phyloP scores from a whole-genome alignment of 2,329 filamentous ascomycete genomes.

The Tricladium varicosporioides region DNA sequence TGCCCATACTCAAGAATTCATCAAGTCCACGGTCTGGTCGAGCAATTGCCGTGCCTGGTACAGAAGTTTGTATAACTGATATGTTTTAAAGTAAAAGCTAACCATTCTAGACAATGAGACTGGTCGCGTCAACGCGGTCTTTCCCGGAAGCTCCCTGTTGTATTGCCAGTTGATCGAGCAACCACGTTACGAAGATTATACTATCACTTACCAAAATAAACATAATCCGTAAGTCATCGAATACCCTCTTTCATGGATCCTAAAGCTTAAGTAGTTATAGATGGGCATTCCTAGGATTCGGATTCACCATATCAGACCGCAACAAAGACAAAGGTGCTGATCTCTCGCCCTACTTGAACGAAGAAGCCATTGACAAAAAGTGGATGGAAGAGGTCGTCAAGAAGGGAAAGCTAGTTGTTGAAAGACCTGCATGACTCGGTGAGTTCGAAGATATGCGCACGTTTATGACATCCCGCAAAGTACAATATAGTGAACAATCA shows the following conservation, averaged over 20 bases:
- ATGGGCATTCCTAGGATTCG: slow-evolving; percentile 36
- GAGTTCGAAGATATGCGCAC: neutral
- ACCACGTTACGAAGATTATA: slow-evolving; percentile 44
- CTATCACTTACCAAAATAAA: slow-evolving; percentile 39
- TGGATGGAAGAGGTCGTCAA: slow-evolving; percentile 32
- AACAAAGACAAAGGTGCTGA: slow-evolving; percentile 22
- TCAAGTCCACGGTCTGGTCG: slow-evolving; percentile 52
- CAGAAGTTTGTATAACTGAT: slow-evolving; percentile 17
- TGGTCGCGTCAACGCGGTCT: slow-evolving; percentile 46
- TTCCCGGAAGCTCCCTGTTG: slow-evolving; percentile 49
- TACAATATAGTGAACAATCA: neutral
- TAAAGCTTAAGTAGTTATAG: slow-evolving; percentile 20
- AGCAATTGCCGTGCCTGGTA: slow-evolving; percentile 34
- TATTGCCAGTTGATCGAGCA: slow-evolving; percentile 42
- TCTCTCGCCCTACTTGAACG: slow-evolving; percentile 34
- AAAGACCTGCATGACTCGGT: slow-evolving; percentile 3
- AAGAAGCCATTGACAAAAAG: slow-evolving; percentile 35
- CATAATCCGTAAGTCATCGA: slow-evolving; percentile 17
- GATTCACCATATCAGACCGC: slow-evolving; percentile 31
- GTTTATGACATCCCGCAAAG: neutral
- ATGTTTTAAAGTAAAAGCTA: neutral
- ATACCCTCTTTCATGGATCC: neutral
- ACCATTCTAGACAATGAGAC: slow-evolving; percentile 39
- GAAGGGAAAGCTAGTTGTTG: slow-evolving; percentile 13
- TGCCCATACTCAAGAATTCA: slow-evolving; percentile 48